phyloP scores from a whole-genome alignment of 2,329 filamentous ascomycete genomes.

The Bertia moriformis region DNA sequence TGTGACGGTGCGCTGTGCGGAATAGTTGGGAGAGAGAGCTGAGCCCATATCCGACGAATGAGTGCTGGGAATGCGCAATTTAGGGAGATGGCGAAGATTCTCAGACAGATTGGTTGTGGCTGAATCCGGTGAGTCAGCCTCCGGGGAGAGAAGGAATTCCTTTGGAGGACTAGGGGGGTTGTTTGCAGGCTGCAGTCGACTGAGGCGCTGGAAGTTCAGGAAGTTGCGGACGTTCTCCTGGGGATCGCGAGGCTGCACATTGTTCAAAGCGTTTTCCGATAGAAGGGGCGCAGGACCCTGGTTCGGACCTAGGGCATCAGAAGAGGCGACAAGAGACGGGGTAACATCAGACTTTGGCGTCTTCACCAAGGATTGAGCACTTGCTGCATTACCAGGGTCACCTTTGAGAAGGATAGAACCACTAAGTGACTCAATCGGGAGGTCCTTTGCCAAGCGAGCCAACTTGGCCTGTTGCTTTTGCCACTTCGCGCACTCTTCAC shows the following conservation, averaged over 20 bases:
- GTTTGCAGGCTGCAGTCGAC: not conserved
- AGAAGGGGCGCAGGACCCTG: not conserved
- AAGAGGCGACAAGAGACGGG: not conserved
- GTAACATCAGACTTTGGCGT: not conserved
- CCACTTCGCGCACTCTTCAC: not conserved
- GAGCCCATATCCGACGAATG: not conserved
- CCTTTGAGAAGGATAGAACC: not conserved
- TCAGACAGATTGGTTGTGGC: not conserved
- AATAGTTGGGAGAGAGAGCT: not conserved
- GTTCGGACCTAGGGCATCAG: not conserved
- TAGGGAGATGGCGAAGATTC: not conserved
- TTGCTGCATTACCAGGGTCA: not conserved
- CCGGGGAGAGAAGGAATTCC: not conserved
- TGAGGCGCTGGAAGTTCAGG: not conserved
- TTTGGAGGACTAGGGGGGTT: not conserved
- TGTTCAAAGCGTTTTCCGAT: not conserved
- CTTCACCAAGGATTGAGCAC: not conserved
- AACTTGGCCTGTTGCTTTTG: conserved; percentile 1
- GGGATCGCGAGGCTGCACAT: not conserved
- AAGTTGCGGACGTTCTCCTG: conserved; percentile 1
- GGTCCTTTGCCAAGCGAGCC: not conserved
- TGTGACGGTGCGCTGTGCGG: not conserved
- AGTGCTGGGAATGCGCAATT: not conserved
- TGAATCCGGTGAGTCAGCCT: not conserved
- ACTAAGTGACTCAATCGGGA: not conserved